Evolutionary conservation across 768 basidiomycete genomes (phyloP), one percentile per base, ranked within the genome.

Genomic region (Guyanaporus albipodus): DNA sequence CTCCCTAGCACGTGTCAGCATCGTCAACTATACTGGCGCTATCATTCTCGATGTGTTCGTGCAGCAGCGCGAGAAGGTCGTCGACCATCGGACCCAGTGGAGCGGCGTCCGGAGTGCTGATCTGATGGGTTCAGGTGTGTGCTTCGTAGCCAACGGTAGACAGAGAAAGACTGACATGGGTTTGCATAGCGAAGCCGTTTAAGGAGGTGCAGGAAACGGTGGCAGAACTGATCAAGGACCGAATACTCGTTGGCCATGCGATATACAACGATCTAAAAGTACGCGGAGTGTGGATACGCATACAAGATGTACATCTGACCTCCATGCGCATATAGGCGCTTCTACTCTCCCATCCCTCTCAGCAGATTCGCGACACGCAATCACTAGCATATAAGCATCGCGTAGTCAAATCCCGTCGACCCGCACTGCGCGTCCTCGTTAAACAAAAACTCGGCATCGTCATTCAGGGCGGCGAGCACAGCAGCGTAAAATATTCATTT

Each of bases 381-480:
- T 60, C 68, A 6, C 73, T 79, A 39, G 78, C 82, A 0, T 67
- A 72, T 40, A 83, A 81, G 58, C 71, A 80, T 57, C 79, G 80
- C 17, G 63, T 87, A 12, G 69, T 69, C 19, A 83, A 80, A 52
- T 81, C 77, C 21, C 80, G 80, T 53, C 73, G 74, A n/a, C 77
- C 89, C 3, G 86, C 90, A 12, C 71, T 98, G 42, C 80, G 89
- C 32, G 80, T 82, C 50, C 77, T 97, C 17, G 86, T 87, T 4
- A 78, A 82, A 58, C 78, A 90, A 54, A 88, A 94, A 53, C 67
- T 97, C 3, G 87, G 77, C 2, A 56, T 91, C 1, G 73, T 78
- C 15, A 97, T 97, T 45, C 94, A 98, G 64, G 67, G 70, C 18
- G 93, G 91, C 8, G 91, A 96, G 57, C 95, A 98, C 64, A 88